Evolutionary conservation across 2,329 filamentous ascomycete genomes (phyloP).

Genomic region (Ophiosphaerella narmari): DNA sequence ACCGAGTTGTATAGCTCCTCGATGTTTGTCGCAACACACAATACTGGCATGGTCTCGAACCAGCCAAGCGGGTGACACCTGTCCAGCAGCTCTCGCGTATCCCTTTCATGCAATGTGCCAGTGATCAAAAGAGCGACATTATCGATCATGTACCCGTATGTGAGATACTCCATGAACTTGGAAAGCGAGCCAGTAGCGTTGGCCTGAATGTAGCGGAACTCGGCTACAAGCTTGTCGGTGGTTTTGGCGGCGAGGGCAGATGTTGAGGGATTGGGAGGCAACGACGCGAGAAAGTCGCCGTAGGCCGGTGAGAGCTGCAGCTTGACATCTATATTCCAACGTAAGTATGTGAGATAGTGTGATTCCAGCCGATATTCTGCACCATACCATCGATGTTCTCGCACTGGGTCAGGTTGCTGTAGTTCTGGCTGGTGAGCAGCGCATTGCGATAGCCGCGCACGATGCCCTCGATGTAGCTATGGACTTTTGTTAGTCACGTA

Average conservation of each 20-base stretch:
- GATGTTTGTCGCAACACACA: conserved; percentile 97
- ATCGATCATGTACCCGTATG: conserved; percentile 99
- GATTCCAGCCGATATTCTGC: background rate
- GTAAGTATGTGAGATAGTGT: background rate
- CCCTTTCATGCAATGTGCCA: conserved; percentile 93
- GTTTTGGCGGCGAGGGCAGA: conserved; percentile 93
- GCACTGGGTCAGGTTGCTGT: conserved; percentile 95
- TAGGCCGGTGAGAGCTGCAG: conserved; percentile 96
- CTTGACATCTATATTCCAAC: conserved; percentile 75
- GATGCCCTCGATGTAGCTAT: conserved; percentile 94
- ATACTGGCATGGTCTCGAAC: conserved; percentile 98
- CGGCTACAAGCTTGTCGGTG: conserved; percentile 95
- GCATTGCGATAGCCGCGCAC: conserved; percentile 95
- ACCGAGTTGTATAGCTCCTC: conserved; percentile 99
- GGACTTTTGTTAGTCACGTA: conserved; percentile 16
- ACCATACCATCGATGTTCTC: conserved; percentile 89
- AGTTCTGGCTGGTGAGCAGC: conserved; percentile 86
- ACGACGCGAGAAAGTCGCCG: conserved; percentile 90
- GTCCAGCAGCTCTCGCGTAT: conserved; percentile 92
- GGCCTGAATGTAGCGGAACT: conserved; percentile 94
- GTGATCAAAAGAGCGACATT: conserved; percentile 98
- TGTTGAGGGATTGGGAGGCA: conserved; percentile 95
- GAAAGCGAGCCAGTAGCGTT: conserved; percentile 90
- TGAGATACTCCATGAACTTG: conserved; percentile 97
- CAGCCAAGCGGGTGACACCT: conserved; percentile 95